Evolutionary conservation across 2,329 filamentous ascomycete species (phyloP).

Genomic region (Nothomitra cinnamomea): DNA sequence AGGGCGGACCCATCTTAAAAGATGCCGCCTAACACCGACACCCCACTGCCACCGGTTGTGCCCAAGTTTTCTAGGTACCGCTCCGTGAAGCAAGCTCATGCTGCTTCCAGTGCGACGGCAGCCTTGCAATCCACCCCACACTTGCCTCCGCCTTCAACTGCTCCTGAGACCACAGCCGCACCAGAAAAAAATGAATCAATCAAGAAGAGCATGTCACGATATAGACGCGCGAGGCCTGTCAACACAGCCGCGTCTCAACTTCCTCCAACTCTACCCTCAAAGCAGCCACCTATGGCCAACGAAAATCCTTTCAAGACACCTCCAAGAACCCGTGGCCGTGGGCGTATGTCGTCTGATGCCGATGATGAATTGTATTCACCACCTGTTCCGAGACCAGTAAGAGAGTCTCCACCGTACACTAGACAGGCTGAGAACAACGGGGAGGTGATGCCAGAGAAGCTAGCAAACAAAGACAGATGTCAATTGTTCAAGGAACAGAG

Average conservation of each 20-base stretch:
- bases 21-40: not conserved
- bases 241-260: not conserved
- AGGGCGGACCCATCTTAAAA: too few species aligned
- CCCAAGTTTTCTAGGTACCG: constrained; percentile 3
- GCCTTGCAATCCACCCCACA: not conserved
- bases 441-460: not conserved
- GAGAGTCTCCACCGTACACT: not conserved
- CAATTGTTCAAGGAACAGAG: not conserved
- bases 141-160: not conserved
- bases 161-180: not conserved
- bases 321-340: not conserved
- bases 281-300: not conserved
- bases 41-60: not conserved
- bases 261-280: not conserved
- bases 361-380: not conserved
- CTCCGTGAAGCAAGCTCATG: not conserved
- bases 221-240: not conserved
- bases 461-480: not conserved
- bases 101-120: not conserved
- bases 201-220: constrained; percentile 3
- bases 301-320: constrained; percentile 2
- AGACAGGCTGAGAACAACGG: not conserved
- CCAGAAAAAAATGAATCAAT: not conserved
- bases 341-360: not conserved
- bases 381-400: not conserved